Percentiles rank a stretch among this genome's conserved stretches.
Conservation (phyloP, 257 asterid species). For the Nicotiana attenuata region DNA sequence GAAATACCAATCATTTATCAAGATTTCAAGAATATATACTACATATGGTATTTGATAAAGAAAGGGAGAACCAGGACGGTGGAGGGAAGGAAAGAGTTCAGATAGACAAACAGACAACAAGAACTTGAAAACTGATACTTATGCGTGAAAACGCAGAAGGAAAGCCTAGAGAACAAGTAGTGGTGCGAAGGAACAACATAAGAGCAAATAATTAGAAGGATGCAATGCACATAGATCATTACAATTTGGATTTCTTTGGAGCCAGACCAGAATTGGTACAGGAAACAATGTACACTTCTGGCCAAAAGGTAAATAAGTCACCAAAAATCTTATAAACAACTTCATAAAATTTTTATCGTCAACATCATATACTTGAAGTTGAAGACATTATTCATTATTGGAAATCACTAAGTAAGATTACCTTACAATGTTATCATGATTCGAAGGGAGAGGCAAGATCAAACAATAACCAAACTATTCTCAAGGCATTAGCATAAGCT, state of each 20-base stretch:
- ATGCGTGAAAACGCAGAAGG: neutral
- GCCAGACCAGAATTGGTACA: neutral
- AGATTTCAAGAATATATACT: too few relatives aligned
- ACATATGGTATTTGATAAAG: too few relatives aligned
- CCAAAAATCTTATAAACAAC: neutral
- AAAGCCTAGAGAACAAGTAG: neutral
- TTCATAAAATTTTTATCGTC: neutral
- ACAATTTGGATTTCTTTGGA: neutral
- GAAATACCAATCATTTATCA: too few relatives aligned
- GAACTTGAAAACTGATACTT: neutral
- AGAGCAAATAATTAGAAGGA: neutral
- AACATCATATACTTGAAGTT: neutral
- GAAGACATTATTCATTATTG: neutral
- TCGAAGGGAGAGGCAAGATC: neutral
- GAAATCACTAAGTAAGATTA: neutral
- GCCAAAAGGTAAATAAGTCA: neutral
- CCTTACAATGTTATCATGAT: neutral
- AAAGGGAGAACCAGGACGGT: too few relatives aligned
- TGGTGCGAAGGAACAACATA: neutral
- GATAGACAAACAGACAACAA: too few relatives aligned
- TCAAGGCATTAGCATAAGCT: neutral
- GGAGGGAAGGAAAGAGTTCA: too few relatives aligned
- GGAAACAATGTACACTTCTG: neutral
- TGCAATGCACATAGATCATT: neutral
- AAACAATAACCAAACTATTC: too few relatives aligned